Evolutionary conservation across 2,329 filamentous ascomycete genomes (phyloP).

Genomic region (Sphaerulina musiva): DNA sequence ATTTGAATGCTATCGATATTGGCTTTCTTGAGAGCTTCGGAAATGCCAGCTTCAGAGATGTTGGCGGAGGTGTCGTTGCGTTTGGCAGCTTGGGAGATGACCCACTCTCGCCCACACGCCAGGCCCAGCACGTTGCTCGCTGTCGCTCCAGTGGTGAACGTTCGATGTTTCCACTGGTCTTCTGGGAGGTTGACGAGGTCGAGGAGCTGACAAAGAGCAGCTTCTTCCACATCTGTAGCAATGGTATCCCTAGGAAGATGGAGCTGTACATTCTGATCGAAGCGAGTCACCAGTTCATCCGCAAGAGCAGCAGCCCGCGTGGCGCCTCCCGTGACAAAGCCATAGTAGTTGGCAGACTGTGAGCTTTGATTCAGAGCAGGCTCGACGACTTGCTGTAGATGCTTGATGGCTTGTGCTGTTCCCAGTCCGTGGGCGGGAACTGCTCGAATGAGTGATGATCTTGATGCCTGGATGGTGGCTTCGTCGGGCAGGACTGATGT

Average conservation of each 20-base stretch:
- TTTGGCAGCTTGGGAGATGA: constrained; percentile 46
- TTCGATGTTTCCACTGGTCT: constrained; percentile 60
- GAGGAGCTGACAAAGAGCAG: constrained; percentile 62
- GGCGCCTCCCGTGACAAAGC: constrained; percentile 77
- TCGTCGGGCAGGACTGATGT: constrained; percentile 33
- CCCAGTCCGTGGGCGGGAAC: constrained; percentile 42
- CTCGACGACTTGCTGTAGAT: constrained; percentile 42
- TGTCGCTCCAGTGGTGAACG: constrained; percentile 71
- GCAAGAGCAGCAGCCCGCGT: constrained; percentile 75
- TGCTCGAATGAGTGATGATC: constrained; percentile 32
- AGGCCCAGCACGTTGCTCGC: constrained; percentile 60
- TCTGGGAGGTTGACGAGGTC: constrained; percentile 58
- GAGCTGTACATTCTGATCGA: constrained; percentile 79
- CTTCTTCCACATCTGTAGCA: constrained; percentile 68
- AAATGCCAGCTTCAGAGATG: constrained; percentile 64
- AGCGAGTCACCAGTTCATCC: constrained; percentile 72
- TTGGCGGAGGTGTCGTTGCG: constrained; percentile 31
- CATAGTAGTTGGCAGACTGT: constrained; percentile 66
- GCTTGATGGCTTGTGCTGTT: constrained; percentile 37
- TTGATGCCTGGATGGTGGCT: constrained; percentile 29
- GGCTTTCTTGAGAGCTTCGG: constrained; percentile 58
- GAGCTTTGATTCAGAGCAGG: constrained; percentile 58
- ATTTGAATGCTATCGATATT: constrained; percentile 65
- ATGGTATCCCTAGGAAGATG: constrained; percentile 72
- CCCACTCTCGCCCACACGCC: constrained; percentile 63